phyloP scores from a whole-genome alignment of 192 early-diverging fungal species.

The Rhizophagus sp. region DNA sequence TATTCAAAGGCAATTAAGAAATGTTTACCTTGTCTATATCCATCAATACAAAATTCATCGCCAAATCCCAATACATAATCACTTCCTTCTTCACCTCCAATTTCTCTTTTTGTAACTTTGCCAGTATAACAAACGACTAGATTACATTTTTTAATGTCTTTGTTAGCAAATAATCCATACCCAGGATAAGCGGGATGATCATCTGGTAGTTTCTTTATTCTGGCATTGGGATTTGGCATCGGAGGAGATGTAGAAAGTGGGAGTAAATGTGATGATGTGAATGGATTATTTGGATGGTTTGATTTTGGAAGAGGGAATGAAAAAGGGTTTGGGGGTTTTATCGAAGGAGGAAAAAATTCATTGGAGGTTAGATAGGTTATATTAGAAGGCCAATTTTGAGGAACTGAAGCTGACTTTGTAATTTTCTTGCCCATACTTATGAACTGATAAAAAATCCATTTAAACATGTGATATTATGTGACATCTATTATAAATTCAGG shows the following conservation, averaged over 20 bases:
- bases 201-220: slow-evolving; percentile 5
- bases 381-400: not conserved
- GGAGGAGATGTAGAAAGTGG: not conserved
- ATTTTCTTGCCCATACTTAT: not conserved
- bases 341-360: not conserved
- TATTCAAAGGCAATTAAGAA: not conserved
- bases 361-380: not conserved
- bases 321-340: not conserved
- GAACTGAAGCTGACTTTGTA: not conserved
- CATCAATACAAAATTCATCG: slow-evolving; percentile 23
- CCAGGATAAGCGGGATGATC: slow-evolving; percentile 16
- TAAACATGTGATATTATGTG: no score
- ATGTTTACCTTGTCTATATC: slow-evolving; percentile 20
- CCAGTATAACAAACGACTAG: slow-evolving; percentile 22
- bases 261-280: slow-evolving; percentile 18
- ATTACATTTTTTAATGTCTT: slow-evolving; percentile 1
- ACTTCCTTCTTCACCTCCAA: slow-evolving; percentile 5
- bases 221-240: slow-evolving; percentile 10
- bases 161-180: slow-evolving; percentile 25
- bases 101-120: slow-evolving; percentile 11
- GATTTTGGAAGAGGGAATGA: not conserved
- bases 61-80: slow-evolving; percentile 27
- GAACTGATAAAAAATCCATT: no score
- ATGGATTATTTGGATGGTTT: slow-evolving; percentile 17
- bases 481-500: no score